These are phyloP conservation scores for Diplotaxis tenuifolia DNA, from an alignment of 345 rosid species.

Conservation along the genomic window DNA sequence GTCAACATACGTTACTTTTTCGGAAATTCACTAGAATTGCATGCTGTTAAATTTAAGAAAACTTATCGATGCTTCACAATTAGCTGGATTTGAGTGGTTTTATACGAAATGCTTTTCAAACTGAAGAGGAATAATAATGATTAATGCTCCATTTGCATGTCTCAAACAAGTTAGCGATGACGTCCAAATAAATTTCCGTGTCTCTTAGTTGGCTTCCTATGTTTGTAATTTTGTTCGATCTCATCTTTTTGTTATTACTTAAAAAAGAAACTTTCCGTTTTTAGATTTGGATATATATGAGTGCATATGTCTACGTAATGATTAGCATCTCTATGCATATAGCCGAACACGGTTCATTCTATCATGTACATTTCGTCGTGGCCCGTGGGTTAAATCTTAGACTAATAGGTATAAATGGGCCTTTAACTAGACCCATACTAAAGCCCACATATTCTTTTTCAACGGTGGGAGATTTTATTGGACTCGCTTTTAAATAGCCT, in stretches of 20 bases:
- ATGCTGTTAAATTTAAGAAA: not conserved
- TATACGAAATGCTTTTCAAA: conserved; percentile 1
- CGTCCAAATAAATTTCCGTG: conserved; percentile 3
- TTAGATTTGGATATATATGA: conserved; percentile 1
- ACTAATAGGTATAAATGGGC: not conserved
- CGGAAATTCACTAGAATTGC: not conserved
- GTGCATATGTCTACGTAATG: not conserved
- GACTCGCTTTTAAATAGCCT: not conserved
- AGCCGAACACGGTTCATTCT: not conserved
- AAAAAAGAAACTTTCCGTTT: not conserved
- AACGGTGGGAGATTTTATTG: not conserved
- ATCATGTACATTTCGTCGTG: conserved; percentile 3
- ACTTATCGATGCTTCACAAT: not conserved
- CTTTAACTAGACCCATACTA: not conserved
- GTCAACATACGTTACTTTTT: not conserved
- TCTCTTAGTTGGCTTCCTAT: not conserved
- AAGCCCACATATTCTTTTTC: not conserved
- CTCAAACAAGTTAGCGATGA: conserved; percentile 18
- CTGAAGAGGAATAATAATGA: not conserved
- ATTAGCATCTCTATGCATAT: conserved; percentile 9
- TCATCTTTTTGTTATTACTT: conserved; percentile 15
- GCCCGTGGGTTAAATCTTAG: not conserved
- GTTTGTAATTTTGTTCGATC: not conserved
- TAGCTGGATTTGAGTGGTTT: conserved; percentile 11
- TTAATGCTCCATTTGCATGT: not conserved